A percentile compares a stretch with the other conserved stretches of the same genome.
Evolutionary conservation across 2,329 filamentous ascomycete species (phyloP).

Genomic region (Trichoderma sp.): DNA sequence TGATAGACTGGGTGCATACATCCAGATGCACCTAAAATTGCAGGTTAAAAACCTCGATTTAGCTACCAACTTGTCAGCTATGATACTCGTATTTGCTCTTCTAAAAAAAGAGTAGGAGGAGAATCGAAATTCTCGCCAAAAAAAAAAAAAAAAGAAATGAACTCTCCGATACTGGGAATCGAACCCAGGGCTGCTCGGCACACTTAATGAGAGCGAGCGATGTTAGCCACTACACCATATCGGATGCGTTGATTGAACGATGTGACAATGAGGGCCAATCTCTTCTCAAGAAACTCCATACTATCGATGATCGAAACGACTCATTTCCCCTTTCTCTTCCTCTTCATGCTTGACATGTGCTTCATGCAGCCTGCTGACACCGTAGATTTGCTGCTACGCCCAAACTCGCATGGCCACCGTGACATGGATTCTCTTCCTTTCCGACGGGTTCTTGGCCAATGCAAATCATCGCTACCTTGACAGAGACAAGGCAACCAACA

Average conservation of each 20-base stretch:
- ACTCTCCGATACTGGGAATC: constrained; percentile 35
- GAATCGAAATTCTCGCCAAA: not conserved
- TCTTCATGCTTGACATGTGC: not conserved
- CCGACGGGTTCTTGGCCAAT: not conserved
- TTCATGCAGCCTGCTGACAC: not conserved
- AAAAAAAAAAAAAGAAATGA: not conserved
- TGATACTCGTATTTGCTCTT: not conserved
- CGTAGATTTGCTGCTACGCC: not conserved
- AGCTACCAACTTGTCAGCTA: not conserved
- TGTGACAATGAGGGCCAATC: not conserved
- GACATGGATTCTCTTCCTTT: not conserved
- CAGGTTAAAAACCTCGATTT: not conserved
- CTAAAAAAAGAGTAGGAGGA: not conserved
- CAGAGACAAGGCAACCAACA: not conserved
- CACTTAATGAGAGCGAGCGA: constrained; percentile 30
- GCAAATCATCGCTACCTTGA: not conserved
- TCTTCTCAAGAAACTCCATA: not conserved
- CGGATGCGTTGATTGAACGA: constrained; percentile 24
- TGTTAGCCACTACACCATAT: constrained; percentile 40
- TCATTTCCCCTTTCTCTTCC: not conserved
- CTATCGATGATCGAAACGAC: not conserved
- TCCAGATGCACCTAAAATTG: not conserved
- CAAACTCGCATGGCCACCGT: not conserved
- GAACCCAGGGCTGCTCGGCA: constrained; percentile 37
- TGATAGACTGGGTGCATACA: not conserved